These are phyloP conservation scores for Boletus vermiculosoides DNA, from an alignment of 768 basidiomycete species.

Conservation along the genomic window DNA sequence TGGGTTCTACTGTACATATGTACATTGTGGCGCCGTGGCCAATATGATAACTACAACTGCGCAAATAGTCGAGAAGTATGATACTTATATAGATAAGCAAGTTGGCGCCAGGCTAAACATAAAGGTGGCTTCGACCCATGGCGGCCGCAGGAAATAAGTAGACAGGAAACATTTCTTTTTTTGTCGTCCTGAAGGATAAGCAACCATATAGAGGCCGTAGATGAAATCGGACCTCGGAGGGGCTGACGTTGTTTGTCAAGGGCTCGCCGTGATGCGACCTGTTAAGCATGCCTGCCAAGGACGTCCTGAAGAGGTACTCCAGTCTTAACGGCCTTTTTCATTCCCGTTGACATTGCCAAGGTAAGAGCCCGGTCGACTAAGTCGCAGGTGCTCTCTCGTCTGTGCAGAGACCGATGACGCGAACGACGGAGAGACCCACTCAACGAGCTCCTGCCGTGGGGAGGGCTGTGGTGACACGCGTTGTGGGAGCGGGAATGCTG, in stretches of 20 bases:
- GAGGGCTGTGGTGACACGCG: slow-evolving; percentile 32
- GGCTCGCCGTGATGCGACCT: slow-evolving; percentile 4
- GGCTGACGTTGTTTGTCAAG: slow-evolving; percentile 7
- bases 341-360: slow-evolving; percentile 32
- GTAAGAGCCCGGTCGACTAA: slow-evolving; percentile 23
- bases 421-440: slow-evolving; percentile 25
- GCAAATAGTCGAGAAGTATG: slow-evolving; percentile 20
- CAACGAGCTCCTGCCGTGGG: slow-evolving; percentile 26
- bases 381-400: slow-evolving; percentile 14
- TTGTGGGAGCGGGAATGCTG: slow-evolving; percentile 16
- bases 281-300: slow-evolving; percentile 10
- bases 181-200: slow-evolving; percentile 1
- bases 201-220: slow-evolving; percentile 1
- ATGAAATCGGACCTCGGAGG: slow-evolving; percentile 9
- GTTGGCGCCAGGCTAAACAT: slow-evolving; percentile 21
- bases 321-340: slow-evolving; percentile 23
- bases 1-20: slow-evolving; percentile 14
- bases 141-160: slow-evolving; percentile 14
- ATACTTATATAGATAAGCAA: slow-evolving; percentile 23
- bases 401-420: slow-evolving; percentile 18
- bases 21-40: slow-evolving; percentile 16
- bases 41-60: slow-evolving; percentile 1
- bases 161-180: slow-evolving; percentile 7
- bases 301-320: slow-evolving; percentile 1
- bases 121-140: slow-evolving; percentile 7